Percentiles rank a stretch among this genome's conserved stretches.
phyloP scores from a whole-genome alignment of 805 yeast genomes.

The Sugiyamaella qingdaonensis region DNA sequence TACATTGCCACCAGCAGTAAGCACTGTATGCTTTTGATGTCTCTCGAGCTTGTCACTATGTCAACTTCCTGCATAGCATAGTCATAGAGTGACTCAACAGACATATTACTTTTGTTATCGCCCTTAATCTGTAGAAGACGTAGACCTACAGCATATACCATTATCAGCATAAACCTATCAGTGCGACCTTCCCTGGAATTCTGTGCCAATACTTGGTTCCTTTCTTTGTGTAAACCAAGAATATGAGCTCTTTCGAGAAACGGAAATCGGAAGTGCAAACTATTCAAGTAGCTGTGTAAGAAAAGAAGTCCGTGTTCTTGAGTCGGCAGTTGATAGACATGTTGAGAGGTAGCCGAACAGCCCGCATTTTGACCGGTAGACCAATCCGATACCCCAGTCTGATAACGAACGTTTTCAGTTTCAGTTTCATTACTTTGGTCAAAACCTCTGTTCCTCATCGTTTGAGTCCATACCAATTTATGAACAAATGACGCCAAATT shows the following conservation, averaged over 20 bases:
- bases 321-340: neutral
- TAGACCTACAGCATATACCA: conserved; percentile 12
- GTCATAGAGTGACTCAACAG: conserved; percentile 5
- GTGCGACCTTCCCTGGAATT: neutral
- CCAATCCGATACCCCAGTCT: too few relatives aligned
- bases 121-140: conserved; percentile 4
- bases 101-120: neutral
- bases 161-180: conserved; percentile 4
- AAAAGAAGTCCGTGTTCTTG: conserved; percentile 2
- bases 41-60: neutral
- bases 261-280: conserved; percentile 8
- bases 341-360: too few relatives aligned
- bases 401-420: too few relatives aligned
- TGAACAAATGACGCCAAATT: conserved; percentile 10
- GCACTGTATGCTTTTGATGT: conserved; percentile 8
- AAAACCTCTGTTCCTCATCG: too few relatives aligned
- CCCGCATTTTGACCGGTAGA: too few relatives aligned
- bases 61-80: conserved; percentile 8
- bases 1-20: conserved; percentile 4
- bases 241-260: conserved; percentile 4
- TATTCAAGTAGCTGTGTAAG: conserved; percentile 1
- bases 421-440: too few relatives aligned
- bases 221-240: neutral
- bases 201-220: neutral
- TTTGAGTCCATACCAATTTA: conserved; percentile 8